Evolutionary conservation across 1,284 basidiomycete species (phyloP).

Genomic region (Pseudozyma sp.): DNA sequence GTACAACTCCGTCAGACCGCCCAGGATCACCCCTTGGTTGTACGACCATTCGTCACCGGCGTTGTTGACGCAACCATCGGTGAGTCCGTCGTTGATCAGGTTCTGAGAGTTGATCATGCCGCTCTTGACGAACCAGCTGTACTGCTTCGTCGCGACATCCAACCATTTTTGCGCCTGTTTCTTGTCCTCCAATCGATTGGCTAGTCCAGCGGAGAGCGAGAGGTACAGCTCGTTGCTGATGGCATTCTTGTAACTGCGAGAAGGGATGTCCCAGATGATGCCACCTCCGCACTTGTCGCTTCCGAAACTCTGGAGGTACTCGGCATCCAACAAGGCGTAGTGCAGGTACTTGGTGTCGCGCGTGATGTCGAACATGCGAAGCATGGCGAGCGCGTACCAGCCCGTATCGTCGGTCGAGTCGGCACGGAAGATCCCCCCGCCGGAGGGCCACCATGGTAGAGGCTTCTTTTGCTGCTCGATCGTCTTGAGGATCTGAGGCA

Average conservation of each 20-base stretch:
- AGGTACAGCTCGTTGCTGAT: constrained; percentile 27
- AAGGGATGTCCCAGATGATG: constrained; percentile 23
- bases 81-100: constrained; percentile 27
- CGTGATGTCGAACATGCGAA: constrained; percentile 21
- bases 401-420: constrained; percentile 28
- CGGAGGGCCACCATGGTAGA: constrained; percentile 20
- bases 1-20: constrained; percentile 10
- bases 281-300: constrained; percentile 16
- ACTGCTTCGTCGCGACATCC: constrained; percentile 10
- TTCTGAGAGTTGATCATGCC: constrained; percentile 19
- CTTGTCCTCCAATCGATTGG: constrained; percentile 12
- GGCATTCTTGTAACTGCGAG: constrained; percentile 20
- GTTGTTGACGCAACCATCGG: constrained; percentile 20
- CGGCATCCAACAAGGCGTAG: constrained; percentile 16
- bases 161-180: constrained; percentile 5
- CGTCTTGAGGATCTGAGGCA: constrained; percentile 17
- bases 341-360: constrained; percentile 16
- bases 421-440: constrained; percentile 21
- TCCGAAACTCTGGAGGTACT: constrained; percentile 19
- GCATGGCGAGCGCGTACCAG: constrained; percentile 25
- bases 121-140: constrained; percentile 17
- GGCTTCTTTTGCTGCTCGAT: constrained; percentile 25
- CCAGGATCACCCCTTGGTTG: constrained; percentile 15
- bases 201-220: constrained; percentile 18
- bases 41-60: constrained; percentile 9